Base-by-base conservation (phyloP, 2,329 filamentous ascomycete species). In the Pseudocercospora crystallina region DNA sequence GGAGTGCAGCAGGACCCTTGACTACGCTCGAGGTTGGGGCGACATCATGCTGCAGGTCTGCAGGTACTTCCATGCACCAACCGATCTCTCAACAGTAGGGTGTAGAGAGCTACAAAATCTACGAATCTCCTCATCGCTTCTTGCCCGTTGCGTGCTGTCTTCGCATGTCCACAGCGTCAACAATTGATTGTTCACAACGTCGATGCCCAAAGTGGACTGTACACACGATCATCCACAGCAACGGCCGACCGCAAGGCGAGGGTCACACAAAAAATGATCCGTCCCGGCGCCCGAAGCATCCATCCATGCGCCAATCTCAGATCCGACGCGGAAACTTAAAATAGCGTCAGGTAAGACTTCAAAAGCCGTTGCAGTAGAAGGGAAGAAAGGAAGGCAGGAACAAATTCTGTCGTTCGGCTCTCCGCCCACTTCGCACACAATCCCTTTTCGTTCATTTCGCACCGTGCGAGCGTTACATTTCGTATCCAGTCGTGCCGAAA, bases 1-100 rank as follows among this genome's bases (percentile, higher is more conserved):
- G 57, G 47, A 54, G 43, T 57, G 57, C 57, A 57, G 45, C 49
- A 46, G 13, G 44, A 41, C 47, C 54, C 43, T 46, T 53, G 45
- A 35, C 55, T 26, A 49, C 37, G 31, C 44, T 20, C 40, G 40
- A 51, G 44, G 53, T 56, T 53, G 53, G 49, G 54, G 44, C 42
- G 47, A 54, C 51, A 47, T 54, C 47, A 53, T 47, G 29, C 30
- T 57, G 54, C 52, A 54, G 49, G 40, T 38, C 45, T 43, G 46
- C 46, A 49, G 47, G 42, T 54, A 49, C 51, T 20, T 45, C 37
- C 14, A 36, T 13, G 39, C 50, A 46, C 41, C 50, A 49, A 49
- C 50, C 41, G 38, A 50, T 43, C 31, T 15, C 47, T 43, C 51
- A 39, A 40, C 38, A 26, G 20, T 26, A 26, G 20, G 20, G 20